Base-by-base conservation (phyloP, 139 green algal genomes). In the Diplosphaera chodatii region DNA sequence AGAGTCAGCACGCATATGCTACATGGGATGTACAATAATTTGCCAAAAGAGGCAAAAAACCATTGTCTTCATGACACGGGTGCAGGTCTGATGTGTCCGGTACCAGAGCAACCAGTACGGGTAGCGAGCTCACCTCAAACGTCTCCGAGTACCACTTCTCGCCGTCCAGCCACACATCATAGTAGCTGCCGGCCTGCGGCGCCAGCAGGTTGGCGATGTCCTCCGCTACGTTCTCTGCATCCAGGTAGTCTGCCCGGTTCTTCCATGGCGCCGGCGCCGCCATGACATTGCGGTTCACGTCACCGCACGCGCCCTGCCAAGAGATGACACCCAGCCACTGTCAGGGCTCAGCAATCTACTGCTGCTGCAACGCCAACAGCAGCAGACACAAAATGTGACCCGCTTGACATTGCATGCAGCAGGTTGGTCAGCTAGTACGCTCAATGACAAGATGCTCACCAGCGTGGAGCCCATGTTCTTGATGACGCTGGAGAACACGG, bases 121-220 rank as follows among this genome's bases (percentile, higher is more conserved):
- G n/a, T n/a, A n/a, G n/a, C n/a, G n/a, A n/a, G n/a, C n/a, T n/a
- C 8, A 59, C 48, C 48, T 59, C 48, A 25, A 59, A 59, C 13
- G 48, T 59, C 48, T 59, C 48, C 25, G 48, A 59, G 48, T 59
- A 59, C 48, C 48, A 97, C 87, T 98, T 98, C 88, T 98, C 95
- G 40, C 95, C 96, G 72, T 99, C 95, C 13, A 99, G 92, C 96
- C 96, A 99, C 30, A 99, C 87, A 76, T 99, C 96, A 75, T 99
- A 99, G 85, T 99, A 99, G 3, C 94, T 91, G 32, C 96, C 96
- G 8, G 83, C 91, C 86, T 99, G 96, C 76, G 79, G 95, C 77
- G 79, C 88, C 76, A 90, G 82, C 79, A 97, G 81, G 72, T 93
- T 88, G 13, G 90, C 92, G 23, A 93, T 77, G 65, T 96, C 83